Base-by-base conservation (phyloP, 192 early-diverging fungal species). In the Backusella parvicylindrica region DNA sequence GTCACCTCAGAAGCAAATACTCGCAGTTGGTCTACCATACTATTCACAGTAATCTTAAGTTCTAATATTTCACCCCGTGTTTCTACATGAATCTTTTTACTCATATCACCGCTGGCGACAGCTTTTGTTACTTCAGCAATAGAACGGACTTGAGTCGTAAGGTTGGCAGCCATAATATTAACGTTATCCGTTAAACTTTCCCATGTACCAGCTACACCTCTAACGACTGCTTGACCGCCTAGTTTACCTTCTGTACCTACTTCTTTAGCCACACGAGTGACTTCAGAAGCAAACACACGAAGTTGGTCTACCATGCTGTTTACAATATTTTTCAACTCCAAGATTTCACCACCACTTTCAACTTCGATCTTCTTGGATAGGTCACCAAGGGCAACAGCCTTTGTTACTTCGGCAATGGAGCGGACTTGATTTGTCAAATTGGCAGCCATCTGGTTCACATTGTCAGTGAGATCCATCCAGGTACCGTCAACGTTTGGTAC, bases 181-280 rank as follows among this genome's bases (percentile, higher is more conserved):
- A 88, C 86, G 30, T 82, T 85, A 30, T 84, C 85, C 5, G 86
- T 93, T 11, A 93, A 81, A 28, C 92, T 92, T 53, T 89, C 86
- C 93, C 93, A 95, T 0, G 88, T 88, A 18, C 93, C 93, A 23
- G 88, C 89, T 0, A 93, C 91, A 68, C 87, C 90, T 16, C 76
- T 70, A 4, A 95, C 93, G 23, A 89, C 83, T 0, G 92, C 93
- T 75, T 93, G 91, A 37, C 86, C 94, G 63, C 94, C 94, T 23
- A 95, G 83, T 68, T 90, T 91, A 43, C 93, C 93, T 50, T 93
- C 89, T 0, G 85, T 90, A 40, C 91, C 91, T 18, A 92, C 91
- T 75, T 90, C 88, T 9, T 84, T 80, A 1, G 91, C 88, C 5
- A 92, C 91, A 71, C 87, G 84, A 31, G 86, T 87, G 30, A 91